A percentile compares a stretch with the other conserved stretches of the same genome.
Evolutionary conservation across 208 protist genomes (phyloP).

Genomic region (Wallacemonas sp.): DNA sequence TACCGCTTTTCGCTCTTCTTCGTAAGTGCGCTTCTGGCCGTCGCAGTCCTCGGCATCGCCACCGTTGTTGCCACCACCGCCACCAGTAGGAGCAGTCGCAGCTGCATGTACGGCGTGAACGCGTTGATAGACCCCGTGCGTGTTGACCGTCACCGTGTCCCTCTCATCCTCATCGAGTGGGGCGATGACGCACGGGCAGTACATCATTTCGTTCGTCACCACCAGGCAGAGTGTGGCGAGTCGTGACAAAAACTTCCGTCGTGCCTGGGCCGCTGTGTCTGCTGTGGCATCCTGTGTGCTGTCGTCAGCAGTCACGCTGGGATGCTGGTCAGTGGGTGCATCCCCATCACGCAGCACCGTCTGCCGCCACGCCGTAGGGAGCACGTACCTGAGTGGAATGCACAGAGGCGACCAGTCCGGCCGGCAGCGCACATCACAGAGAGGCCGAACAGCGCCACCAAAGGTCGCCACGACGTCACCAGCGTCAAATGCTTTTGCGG

Average conservation of each 20-base stretch:
- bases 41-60: too few species aligned
- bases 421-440: conserved; percentile 37
- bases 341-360: conserved; percentile 1
- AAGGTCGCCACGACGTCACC: conserved; percentile 75
- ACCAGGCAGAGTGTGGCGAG: conserved; percentile 57
- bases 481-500: conserved; percentile 62
- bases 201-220: conserved; percentile 91
- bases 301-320: too few species aligned
- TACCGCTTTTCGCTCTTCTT: conserved; percentile 23
- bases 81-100: too few species aligned
- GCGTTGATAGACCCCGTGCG: too few species aligned
- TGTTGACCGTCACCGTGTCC: background rate
- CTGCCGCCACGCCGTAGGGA: conserved; percentile 39
- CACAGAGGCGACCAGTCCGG: conserved; percentile 61
- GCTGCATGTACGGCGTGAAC: too few species aligned
- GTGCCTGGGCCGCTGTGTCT: too few species aligned
- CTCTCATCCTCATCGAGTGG: conserved; percentile 19
- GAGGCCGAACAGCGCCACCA: conserved; percentile 59
- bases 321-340: too few species aligned
- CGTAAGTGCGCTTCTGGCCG: too few species aligned
- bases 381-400: conserved; percentile 69
- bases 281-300: too few species aligned
- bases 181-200: conserved; percentile 66
- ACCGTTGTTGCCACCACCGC: background rate
- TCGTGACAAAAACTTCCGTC: conserved; percentile 31